A percentile compares a stretch with the other conserved stretches of the same genome.
These are phyloP conservation scores for Earliella scabrosa DNA, from an alignment of 1,284 basidiomycete genomes.

Conservation along the genomic window DNA sequence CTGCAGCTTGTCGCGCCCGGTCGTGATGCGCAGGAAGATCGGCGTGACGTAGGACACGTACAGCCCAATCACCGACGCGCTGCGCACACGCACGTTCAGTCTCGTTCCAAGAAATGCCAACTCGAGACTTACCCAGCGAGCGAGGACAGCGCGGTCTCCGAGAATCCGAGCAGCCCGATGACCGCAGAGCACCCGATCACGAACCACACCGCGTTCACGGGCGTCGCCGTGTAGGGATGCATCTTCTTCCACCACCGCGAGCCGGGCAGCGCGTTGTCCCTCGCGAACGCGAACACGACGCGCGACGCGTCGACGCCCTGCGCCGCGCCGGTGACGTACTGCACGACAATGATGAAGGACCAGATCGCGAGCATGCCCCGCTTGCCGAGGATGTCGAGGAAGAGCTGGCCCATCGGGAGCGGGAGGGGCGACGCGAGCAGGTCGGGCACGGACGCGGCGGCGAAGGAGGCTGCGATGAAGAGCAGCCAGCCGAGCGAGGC, in stretches of 20 bases:
- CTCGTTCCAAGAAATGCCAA: too few relatives aligned
- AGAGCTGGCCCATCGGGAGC: conserved; percentile 74
- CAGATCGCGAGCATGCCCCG: conserved; percentile 39
- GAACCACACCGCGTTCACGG: too few relatives aligned
- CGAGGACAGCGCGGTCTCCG: too few relatives aligned
- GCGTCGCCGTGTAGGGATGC: conserved; percentile 26
- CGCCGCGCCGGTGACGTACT: too few relatives aligned
- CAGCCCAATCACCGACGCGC: conserved; percentile 71
- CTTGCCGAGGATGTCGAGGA: conserved; percentile 68
- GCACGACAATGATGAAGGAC: not conserved
- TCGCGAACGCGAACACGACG: too few relatives aligned
- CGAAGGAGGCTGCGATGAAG: conserved; percentile 67
- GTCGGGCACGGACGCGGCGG: conserved; percentile 57
- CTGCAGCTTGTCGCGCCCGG: conserved; percentile 57
- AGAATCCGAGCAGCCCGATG: too few relatives aligned
- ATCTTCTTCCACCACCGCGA: too few relatives aligned
- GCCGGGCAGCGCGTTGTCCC: too few relatives aligned
- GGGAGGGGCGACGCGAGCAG: conserved; percentile 56
- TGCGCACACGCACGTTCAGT: conserved; percentile 29
- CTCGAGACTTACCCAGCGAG: too few relatives aligned
- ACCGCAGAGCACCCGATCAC: too few relatives aligned
- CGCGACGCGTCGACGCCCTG: too few relatives aligned
- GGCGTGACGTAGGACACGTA: conserved; percentile 72
- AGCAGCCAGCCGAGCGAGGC: conserved; percentile 67
- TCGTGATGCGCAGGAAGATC: conserved; percentile 73